Percentiles rank a stretch among this genome's conserved stretches.
Evolutionary conservation across 2,329 filamentous ascomycete genomes (phyloP).

Genomic region (Venturia oleaginea): DNA sequence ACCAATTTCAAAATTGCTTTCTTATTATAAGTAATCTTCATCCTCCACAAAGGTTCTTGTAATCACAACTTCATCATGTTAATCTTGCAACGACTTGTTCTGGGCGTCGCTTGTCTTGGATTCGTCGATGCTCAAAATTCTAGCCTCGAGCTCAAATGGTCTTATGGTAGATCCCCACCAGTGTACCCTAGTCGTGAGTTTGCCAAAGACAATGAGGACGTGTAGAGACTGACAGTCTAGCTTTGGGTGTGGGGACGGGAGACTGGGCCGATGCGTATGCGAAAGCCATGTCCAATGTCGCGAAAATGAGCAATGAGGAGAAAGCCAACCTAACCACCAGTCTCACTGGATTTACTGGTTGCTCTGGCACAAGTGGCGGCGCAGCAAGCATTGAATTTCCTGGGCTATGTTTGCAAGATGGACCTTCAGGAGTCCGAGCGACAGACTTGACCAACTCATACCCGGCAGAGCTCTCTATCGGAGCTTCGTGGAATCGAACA

Average conservation of each 20-base stretch:
- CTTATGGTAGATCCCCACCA: slow-evolving; percentile 11
- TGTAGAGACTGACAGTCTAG: neutral
- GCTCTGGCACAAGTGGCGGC: neutral
- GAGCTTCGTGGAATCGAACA: slow-evolving; percentile 11
- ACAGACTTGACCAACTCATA: slow-evolving; percentile 8
- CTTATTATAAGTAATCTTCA: too few relatives aligned
- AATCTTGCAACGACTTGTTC: neutral
- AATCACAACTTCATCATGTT: neutral
- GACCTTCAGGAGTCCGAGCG: slow-evolving; percentile 6
- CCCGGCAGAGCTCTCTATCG: slow-evolving; percentile 11
- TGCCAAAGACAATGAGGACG: neutral
- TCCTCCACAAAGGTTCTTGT: too few relatives aligned
- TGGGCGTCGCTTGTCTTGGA: neutral
- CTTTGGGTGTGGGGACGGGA: slow-evolving; percentile 9
- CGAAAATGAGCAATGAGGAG: slow-evolving; percentile 13
- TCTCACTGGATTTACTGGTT: neutral
- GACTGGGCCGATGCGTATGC: slow-evolving; percentile 11
- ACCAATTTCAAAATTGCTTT: too few relatives aligned
- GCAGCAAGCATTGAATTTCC: slow-evolving; percentile 1
- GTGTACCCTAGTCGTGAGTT: slow-evolving; percentile 13
- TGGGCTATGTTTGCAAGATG: slow-evolving; percentile 11
- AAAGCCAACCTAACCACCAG: slow-evolving; percentile 11
- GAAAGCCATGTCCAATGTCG: slow-evolving; percentile 6
- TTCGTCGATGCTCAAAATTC: neutral
- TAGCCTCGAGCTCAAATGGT: slow-evolving; percentile 2